Base-by-base conservation (phyloP, 1,284 basidiomycete genomes). In the Pisolithus thermaeus region DNA sequence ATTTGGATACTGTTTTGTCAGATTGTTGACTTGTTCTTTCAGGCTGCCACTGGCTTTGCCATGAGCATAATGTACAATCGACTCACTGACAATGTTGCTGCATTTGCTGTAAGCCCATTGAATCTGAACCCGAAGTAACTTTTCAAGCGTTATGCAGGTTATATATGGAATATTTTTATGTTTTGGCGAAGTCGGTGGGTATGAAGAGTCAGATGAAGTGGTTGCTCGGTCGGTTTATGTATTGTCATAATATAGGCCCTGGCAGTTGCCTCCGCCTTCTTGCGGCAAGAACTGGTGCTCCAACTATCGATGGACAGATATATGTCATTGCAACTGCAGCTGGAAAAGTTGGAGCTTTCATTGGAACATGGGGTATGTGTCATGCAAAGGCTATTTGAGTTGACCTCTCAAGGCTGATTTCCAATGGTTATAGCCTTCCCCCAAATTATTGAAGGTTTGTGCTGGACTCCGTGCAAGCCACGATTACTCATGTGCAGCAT, bases 291-390 rank as follows among this genome's bases (percentile, higher is more conserved):
- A 80, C 77, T 3, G 84, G 87, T 51, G 90, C 92, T 2, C 92
- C 91, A 0, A 90, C 90, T 20, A 78, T 92, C 44, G 85, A 92
- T 20, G 18, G 18, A 20, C 18, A 20, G 18, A 20, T 20, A 20
- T 20, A 20, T 20, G 18, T 20, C 18, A 61, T 83, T 45, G 91
- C 90, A 3, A 93, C 95, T 43, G 94, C 93, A 3, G 66, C 91
- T 37, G 95, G 94, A 18, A 97, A 97, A 70, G 63, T 92, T 43
- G 90, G 90, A 27, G 92, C 92, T 5, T 93, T 94, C 67, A 80
- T 85, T 51, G 89, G 91, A 36, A 88, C 83, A 44, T 91, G 83
- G 81, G 76, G 80, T 81, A 66, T n/a, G 79, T 20, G 18, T 47
- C 39, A 36, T 35, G 4, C 18, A 30, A 35, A n/a, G 39, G 5